Evolutionary conservation across 257 asterid species (phyloP), one percentile per base, ranked within the genome.

Genomic region (Osmanthus fragrans): DNA sequence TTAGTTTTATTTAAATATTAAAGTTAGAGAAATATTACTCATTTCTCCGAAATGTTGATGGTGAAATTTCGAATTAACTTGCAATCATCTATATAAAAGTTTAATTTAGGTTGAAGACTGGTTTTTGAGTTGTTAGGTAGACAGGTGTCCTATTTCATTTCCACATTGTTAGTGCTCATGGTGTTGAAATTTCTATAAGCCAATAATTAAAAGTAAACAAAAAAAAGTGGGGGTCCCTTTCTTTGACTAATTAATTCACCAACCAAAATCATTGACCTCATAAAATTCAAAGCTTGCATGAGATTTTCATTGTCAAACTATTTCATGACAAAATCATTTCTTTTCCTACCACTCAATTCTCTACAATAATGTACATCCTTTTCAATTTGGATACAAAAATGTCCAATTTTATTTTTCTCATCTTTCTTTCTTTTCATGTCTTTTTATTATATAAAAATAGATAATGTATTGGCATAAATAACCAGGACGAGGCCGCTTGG

Each of bases 231-330:
- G 69, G 16, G 69, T 27, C 69, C 34, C 34, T 25, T 23, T 23
- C 36, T 63, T 63, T 63, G 69, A 63, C 69, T 23, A 23, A 60
- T 60, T 21, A 25, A 63, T 27, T 63, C 69, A 63, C 34, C 69
- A 63, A 60, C 68, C 30, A 60, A 60, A 60, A 60, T 63, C 69
- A 27, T 63, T 63, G 69, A 63, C 69, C 69, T 16, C 64, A 19
- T 34, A 33, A 42, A 37, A 58, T 4, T 49, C 79, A 68, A 79
- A 74, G 74, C 79, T 73, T 79, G 79, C 82, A 73, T 36, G 75
- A 73, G 70, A 73, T 8, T 73, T 77, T 58, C 81, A 77, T 21
- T 72, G 37, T 23, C 75, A 23, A n/a, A 72, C 4, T 72, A 25
- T 34, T 0, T 23, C 66, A 49, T 34, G 29, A 29, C 76, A 13